Evolutionary conservation across 2,329 filamentous ascomycete genomes (phyloP), one percentile per base, ranked within the genome.

Genomic region (Plectosphaerella cucumerina): DNA sequence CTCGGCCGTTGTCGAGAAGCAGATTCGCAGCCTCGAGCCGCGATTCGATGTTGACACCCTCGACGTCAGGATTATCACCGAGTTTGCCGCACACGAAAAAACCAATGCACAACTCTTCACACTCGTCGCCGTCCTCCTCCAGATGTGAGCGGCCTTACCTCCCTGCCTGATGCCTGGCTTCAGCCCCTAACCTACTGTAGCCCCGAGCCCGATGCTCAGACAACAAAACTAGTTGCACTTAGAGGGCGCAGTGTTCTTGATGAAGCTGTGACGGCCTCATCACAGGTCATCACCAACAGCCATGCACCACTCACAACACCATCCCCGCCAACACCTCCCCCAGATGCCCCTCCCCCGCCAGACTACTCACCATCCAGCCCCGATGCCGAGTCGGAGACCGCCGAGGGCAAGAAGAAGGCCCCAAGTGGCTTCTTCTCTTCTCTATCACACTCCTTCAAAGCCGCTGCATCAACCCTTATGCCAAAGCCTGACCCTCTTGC

Each of bases 401-500:
- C 6, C 23, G 54, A 52, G 20, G 55, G 51, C 4, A 56, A 56
- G 23, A 47, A 47, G 17, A 55, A 56, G 17, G 54, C 50, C 3
- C 34, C 54, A 1, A 48, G 50, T 20, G 48, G 49, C 2, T 54
- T 54, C 44, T 52, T 65, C 21, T 64, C 63, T 2, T 66, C 65
- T 1, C 21, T 71, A 21, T 62, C 63, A 3, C 60, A 64, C 20
- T 65, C 66, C 0, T 66, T 70, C 57, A 69, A 66, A 18, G 68
- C 67, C 11, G 60, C 70, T 51, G 67, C 67, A 1, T 54, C 64
- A 6, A 56, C 55, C 8, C 53, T 71, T 5, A 57, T 60, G 21
- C 33, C 66, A 6, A 69, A 68, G n/a, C 67, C 69, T 0, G 68
- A 70, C 14, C 69, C 68, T 1, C 52, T 71, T 4, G 68, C 67